Evolutionary conservation across 345 rosid genomes (phyloP), one percentile per base, ranked within the genome.

Genomic region (Gossypium thurberi): DNA sequence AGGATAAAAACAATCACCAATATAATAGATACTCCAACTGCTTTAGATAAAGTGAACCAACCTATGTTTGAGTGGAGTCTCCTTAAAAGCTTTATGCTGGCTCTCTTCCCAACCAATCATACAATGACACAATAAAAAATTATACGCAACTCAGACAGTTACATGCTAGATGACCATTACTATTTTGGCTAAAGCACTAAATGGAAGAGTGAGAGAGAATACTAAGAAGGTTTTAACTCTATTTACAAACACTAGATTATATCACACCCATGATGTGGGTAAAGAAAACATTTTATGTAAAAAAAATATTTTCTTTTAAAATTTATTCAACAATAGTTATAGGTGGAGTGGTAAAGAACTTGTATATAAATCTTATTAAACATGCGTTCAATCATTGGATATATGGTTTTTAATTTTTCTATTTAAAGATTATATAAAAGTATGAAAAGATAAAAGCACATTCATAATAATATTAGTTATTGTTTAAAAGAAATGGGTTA

Each of bases 181-280:
- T 25, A 48, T 48, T 67, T 50, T 10, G 43, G 57, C 43, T 67
- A 21, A 50, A 67, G 23, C 43, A 26, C 55, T 25, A 67, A 65
- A 12, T 12, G 37, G 14, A 17, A 46, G 52, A 9, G 67, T 69
- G 58, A 76, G 67, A 69, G 53, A 76, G 17, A 73, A 21, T 0
- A 4, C 52, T 65, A 11, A 12, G 33, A 18, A 48, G 43, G 23
- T 8, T 67, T 47, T 25, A 67, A 48, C 42, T 47, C 70, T 47
- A 48, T 48, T 25, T 37, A 62, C 10, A 64, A 18, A 50, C 71
- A 48, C 40, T 5, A 33, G 6, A 33, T 33, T 5, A 33, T 33
- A 1, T 33, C 40, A 33, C 40, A 33, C 40, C 7, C 40, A 33
- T 33, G 40, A 33, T 33, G 40, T 33, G 37, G 37, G 37, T 33